These are phyloP conservation scores for Fomitiporia mediterranea DNA, from an alignment of 1,284 basidiomycete species.

Conservation along the genomic window DNA sequence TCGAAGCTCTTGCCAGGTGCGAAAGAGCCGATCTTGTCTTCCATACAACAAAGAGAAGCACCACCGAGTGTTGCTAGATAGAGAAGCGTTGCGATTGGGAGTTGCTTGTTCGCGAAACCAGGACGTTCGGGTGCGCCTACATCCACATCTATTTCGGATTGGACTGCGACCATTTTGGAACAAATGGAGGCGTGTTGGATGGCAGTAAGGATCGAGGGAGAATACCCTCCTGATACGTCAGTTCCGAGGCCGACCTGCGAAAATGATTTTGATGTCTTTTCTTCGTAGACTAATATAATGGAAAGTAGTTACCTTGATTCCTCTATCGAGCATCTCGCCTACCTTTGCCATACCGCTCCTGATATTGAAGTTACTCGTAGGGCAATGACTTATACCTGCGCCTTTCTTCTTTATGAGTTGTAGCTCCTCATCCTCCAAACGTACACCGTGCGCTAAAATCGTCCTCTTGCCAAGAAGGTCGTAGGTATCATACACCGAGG, in stretches of 20 bases:
- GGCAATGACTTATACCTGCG: constrained; percentile 89
- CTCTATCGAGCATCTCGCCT: constrained; percentile 73
- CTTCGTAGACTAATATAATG: neutral
- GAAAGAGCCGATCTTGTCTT: constrained; percentile 75
- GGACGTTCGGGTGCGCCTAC: constrained; percentile 20
- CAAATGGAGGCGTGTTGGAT: constrained; percentile 82
- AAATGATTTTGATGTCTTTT: neutral
- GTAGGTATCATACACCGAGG: constrained; percentile 78
- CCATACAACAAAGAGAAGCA: constrained; percentile 77
- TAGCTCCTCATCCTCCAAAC: constrained; percentile 73
- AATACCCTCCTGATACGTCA: constrained; percentile 89
- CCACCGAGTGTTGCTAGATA: constrained; percentile 93
- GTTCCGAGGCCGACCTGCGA: constrained; percentile 81
- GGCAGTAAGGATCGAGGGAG: constrained; percentile 77
- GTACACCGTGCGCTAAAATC: constrained; percentile 87
- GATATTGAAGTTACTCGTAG: constrained; percentile 89
- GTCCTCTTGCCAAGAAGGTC: constrained; percentile 78
- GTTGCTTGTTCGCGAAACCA: constrained; percentile 56
- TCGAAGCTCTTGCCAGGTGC: constrained; percentile 85
- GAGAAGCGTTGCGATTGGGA: constrained; percentile 75
- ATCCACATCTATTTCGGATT: constrained; percentile 26
- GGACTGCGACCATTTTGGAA: constrained; percentile 66
- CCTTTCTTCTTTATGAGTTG: constrained; percentile 60
- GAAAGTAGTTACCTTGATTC: constrained; percentile 70
- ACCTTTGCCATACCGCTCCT: constrained; percentile 80